Evolutionary conservation across 495 filamentous ascomycete species (phyloP), one percentile per base, ranked within the genome.

Genomic region (Tuber microsphaerosporum): DNA sequence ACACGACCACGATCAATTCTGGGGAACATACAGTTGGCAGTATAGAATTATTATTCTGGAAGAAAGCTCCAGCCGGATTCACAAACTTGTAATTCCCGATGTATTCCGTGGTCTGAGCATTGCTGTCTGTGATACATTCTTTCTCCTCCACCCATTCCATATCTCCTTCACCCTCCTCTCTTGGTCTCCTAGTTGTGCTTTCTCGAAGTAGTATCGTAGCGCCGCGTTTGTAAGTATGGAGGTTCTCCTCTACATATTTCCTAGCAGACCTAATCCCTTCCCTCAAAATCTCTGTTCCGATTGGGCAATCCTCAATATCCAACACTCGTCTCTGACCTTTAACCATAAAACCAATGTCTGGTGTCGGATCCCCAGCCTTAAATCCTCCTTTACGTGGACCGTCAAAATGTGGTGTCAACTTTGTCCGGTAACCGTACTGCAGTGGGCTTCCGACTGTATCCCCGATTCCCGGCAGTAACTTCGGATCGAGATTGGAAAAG

Each of bases 1-100:
- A 42, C 43, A 19, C 19, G 26, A 39, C 56, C 22, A 10, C 10
- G 26, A 39, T 65, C 19, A 44, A 22, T n/a, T 22, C 6, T n/a
- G 31, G 34, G 9, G 2, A 26, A 45, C 72, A 41, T 77, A 80
- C 78, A 17, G 84, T 84, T 61, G 92, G 88, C n/a, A 99, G 90
- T 85, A 99, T 97, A 70, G 93, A 97, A 86, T 99, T 99, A 88
- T 99, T 99, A 86, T 99, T 99, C 82, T 99, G 95, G 89, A 99
- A 99, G 88, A 99, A 99, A 68, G 91, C 86, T 56, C 93, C 93
- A 31, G 95, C 95, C 44, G 91, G 92, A 87, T 94, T 97, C 82
- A 88, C 88, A 87, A 99, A 97, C 83, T 90, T 84, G 85, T 91
- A 97, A 83, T 90, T 83, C 81, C 93, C 93, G 73, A 99, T 86